These are phyloP conservation scores for Neocatenulostroma microsporum DNA, from an alignment of 2,329 filamentous ascomycete species.

Conservation along the genomic window DNA sequence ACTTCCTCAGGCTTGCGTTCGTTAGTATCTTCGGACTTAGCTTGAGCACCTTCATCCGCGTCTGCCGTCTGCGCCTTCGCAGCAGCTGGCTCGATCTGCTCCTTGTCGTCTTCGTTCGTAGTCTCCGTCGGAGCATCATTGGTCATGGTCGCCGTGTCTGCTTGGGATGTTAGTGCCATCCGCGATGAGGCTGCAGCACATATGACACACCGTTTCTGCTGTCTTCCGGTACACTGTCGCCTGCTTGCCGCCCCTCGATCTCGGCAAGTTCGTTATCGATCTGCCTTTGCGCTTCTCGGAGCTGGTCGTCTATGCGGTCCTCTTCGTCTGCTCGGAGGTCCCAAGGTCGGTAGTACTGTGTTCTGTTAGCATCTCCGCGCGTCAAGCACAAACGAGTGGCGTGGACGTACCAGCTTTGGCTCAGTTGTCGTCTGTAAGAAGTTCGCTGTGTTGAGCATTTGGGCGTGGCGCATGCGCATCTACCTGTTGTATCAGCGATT, in stretches of 20 bases:
- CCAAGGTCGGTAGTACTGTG: constrained; percentile 80
- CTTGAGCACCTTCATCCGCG: constrained; percentile 9
- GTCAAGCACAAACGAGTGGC: not conserved
- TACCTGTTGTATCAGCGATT: too few species aligned
- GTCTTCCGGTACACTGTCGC: too few species aligned
- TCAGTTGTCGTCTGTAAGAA: constrained; percentile 64
- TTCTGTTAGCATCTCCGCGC: constrained; percentile 19
- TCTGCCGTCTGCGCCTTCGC: constrained; percentile 14
- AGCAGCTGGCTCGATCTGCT: too few species aligned
- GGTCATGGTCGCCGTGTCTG: not conserved
- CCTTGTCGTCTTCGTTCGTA: too few species aligned
- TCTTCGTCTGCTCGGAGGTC: constrained; percentile 63
- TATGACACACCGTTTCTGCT: too few species aligned
- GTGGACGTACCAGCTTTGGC: constrained; percentile 61
- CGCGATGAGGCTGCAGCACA: too few species aligned
- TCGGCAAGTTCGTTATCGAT: constrained; percentile 59
- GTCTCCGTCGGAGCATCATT: not conserved
- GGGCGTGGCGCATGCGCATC: constrained; percentile 67
- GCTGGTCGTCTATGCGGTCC: constrained; percentile 61
- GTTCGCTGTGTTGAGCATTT: constrained; percentile 61
- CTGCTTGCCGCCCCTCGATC: constrained; percentile 49
- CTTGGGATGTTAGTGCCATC: too few species aligned
- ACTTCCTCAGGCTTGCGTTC: constrained; percentile 16
- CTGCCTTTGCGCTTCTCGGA: constrained; percentile 54
- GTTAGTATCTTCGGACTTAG: constrained; percentile 9